A percentile compares a stretch with the other conserved stretches of the same genome.
These are phyloP conservation scores for Linderniella brevidens DNA, from an alignment of 257 asterid genomes.

Conservation along the genomic window DNA sequence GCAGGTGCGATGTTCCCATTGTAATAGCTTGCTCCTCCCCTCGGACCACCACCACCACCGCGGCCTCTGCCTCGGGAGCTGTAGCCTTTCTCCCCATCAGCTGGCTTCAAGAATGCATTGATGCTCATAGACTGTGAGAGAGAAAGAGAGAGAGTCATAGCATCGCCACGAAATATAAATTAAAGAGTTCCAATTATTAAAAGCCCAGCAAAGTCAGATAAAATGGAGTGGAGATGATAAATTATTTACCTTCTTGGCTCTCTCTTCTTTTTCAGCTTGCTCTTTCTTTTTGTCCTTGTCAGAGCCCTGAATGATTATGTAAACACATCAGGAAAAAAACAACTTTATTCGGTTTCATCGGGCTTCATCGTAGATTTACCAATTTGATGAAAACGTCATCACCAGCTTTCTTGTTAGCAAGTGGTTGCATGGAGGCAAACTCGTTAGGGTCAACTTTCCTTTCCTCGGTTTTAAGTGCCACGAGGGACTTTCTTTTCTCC, in stretches of 20 bases:
- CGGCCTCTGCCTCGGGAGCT: conserved; percentile 14
- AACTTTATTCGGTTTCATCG: neutral
- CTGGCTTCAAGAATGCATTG: conserved; percentile 79
- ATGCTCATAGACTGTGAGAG: conserved; percentile 57
- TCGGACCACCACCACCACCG: conserved; percentile 28
- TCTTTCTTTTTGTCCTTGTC: conserved; percentile 77
- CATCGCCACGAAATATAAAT: neutral
- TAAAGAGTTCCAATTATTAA: no score
- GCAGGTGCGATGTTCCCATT: conserved; percentile 35
- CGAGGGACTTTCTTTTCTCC: conserved; percentile 68
- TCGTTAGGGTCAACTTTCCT: conserved; percentile 67
- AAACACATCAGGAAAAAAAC: neutral
- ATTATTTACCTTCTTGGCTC: conserved; percentile 59
- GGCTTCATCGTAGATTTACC: conserved; percentile 22
- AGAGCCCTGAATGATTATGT: conserved; percentile 26
- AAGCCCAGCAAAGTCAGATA: neutral
- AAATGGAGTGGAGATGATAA: neutral
- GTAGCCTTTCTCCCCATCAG: conserved; percentile 49
- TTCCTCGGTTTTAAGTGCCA: conserved; percentile 43
- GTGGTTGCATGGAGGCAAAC: conserved; percentile 65
- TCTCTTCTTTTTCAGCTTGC: conserved; percentile 65
- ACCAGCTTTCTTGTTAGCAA: conserved; percentile 54
- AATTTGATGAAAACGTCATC: conserved; percentile 64
- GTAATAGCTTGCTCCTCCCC: conserved; percentile 25
- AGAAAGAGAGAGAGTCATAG: neutral